A percentile compares a stretch with the other conserved stretches of the same genome.
Conservation (phyloP, 2,329 filamentous ascomycete species). For the Neonectria faginata region DNA sequence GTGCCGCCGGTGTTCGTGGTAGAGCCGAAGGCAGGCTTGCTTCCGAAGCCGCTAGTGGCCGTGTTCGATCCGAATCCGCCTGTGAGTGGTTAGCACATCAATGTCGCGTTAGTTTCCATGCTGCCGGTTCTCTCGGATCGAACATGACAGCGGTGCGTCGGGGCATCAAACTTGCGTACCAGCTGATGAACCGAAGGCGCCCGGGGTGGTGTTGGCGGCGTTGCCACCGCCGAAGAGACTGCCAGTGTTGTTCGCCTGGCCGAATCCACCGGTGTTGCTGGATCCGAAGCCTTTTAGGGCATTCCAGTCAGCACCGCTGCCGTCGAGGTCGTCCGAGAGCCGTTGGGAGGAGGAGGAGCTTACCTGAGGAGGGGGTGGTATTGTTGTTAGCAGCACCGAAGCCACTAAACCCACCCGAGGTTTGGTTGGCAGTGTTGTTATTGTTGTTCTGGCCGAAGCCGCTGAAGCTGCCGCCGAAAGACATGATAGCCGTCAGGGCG, state of each 20-base stretch:
- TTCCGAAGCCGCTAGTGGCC: conserved; percentile 53
- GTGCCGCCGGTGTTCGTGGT: conserved; percentile 52
- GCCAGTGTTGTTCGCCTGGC: conserved; percentile 52
- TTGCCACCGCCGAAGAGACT: conserved; percentile 59
- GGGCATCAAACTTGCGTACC: conserved; percentile 45
- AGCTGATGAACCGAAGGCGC: conserved; percentile 52
- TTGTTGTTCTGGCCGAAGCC: conserved; percentile 70
- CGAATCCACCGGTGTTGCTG: conserved; percentile 56
- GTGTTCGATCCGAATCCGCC: conserved; percentile 54
- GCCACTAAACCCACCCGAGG: conserved; percentile 65
- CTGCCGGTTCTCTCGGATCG: conserved; percentile 30
- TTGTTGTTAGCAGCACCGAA: conserved; percentile 59
- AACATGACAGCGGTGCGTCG: conserved; percentile 35
- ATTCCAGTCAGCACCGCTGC: conserved; percentile 45
- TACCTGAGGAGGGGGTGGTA: conserved; percentile 63
- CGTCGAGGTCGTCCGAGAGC: conserved; percentile 27
- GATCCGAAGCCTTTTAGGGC: conserved; percentile 49
- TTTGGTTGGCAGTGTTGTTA: conserved; percentile 57
- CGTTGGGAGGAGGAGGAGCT: conserved; percentile 48
- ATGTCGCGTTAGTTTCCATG: conserved; percentile 19
- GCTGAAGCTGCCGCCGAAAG: conserved; percentile 61
- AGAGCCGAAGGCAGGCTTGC: conserved; percentile 66
- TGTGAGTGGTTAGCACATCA: conserved; percentile 41
- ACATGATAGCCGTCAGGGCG: conserved; percentile 58
- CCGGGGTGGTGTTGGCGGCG: conserved; percentile 46